Evolutionary conservation across 441 rosid genomes (phyloP).

Genomic region (Adansonia rubrostipa): DNA sequence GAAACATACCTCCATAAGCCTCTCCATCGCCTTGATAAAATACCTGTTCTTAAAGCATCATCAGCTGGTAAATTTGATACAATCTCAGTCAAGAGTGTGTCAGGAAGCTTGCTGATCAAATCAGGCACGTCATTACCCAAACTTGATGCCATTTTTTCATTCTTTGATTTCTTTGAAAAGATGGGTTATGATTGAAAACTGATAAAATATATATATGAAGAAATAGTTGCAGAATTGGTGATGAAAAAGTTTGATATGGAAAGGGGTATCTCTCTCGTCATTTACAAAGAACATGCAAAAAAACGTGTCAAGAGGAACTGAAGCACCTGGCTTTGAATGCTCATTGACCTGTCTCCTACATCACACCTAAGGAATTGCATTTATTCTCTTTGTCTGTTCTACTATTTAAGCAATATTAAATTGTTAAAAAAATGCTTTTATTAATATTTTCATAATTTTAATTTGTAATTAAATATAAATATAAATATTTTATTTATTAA

Average conservation of each 20-base stretch:
- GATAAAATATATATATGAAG: neutral
- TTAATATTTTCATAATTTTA: too few relatives aligned
- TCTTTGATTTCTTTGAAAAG: neutral
- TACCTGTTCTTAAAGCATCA: conserved; percentile 17
- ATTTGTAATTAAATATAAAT: too few relatives aligned
- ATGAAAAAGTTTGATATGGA: conserved; percentile 9
- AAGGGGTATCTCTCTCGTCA: neutral
- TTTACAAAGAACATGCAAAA: neutral
- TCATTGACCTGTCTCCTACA: neutral
- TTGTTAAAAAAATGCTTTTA: neutral
- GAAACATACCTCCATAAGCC: conserved; percentile 18
- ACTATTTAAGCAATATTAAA: too few relatives aligned
- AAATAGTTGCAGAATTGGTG: neutral
- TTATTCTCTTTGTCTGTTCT: neutral
- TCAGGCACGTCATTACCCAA: neutral
- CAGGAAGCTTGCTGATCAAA: conserved; percentile 10
- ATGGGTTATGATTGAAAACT: neutral
- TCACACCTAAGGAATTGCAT: neutral
- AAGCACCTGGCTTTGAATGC: neutral
- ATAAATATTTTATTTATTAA: neutral
- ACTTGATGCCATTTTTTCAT: neutral
- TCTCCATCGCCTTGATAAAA: conserved; percentile 7
- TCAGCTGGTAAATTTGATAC: neutral
- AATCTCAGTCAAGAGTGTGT: conserved; percentile 14
- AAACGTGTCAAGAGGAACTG: neutral